Evolutionary conservation across 306 rosid genomes (phyloP), one percentile per base, ranked within the genome.

Genomic region (Gastrolobium bilobum): DNA sequence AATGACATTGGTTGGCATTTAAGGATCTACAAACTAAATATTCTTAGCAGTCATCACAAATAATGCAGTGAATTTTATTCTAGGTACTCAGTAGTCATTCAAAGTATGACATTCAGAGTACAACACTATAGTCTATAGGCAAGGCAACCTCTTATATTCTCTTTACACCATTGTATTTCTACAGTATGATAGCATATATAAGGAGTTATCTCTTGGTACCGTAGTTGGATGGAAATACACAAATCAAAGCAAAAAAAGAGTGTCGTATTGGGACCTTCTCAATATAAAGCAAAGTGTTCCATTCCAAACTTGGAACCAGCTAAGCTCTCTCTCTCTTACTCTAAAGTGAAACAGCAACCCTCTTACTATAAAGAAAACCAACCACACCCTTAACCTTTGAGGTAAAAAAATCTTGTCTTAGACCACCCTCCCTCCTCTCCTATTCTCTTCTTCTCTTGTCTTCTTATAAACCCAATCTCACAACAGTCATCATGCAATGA

Each of bases 291-390:
- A 88, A 86, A 81, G 84, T 64, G 62, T 84, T 75, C 85, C 82
- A 64, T 81, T 79, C 83, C 91, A 87, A 85, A 85, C 84, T 85
- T 86, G 68, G 80, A 77, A 80, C 82, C 89, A 85, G 82, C 87
- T 79, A 77, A 58, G 81, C 57, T 54, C 76, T 7, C 77, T 71
- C 71, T 14, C 50, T 13, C 66, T 35, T 42, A 2, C 14, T 47
- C 77, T 79, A 84, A 81, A 81, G 90, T 62, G 83, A 74, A 83
- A 76, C 79, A 79, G 86, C 86, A 88, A 79, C 87, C 82, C 54
- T 84, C 84, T 43, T 48, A 76, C 86, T 89, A 86, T 89, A 89
- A 89, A 89, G 90, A 86, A 80, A 86, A 71, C 90, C 84, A 78
- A 70, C 66, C 61, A 78, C 54, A 31, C 54, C 78, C 61, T 57